A percentile compares a stretch with the other conserved stretches of the same genome.
These are phyloP conservation scores for Cytospora piceae DNA, from an alignment of 2,329 filamentous ascomycete species.

Conservation along the genomic window DNA sequence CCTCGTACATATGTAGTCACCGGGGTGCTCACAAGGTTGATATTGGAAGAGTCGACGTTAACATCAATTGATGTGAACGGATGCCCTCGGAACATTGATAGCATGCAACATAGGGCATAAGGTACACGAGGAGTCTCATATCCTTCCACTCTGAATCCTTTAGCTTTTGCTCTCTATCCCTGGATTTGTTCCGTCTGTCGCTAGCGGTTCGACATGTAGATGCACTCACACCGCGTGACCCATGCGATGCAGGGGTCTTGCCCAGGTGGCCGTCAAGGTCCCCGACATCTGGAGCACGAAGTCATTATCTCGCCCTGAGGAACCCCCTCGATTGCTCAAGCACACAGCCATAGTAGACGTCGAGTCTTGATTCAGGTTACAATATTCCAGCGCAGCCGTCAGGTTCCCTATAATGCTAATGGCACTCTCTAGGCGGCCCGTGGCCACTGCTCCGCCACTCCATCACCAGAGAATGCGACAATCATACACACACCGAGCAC, in stretches of 20 bases:
- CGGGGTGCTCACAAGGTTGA: no score
- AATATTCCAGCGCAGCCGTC: neutral
- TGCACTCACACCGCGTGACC: neutral
- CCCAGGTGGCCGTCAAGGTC: neutral
- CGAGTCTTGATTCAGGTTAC: neutral
- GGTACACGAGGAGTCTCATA: no score
- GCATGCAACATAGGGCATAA: no score
- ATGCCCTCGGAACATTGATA: no score
- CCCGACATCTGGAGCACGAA: neutral
- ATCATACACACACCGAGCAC: neutral
- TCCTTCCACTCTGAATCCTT: no score
- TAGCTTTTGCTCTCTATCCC: no score
- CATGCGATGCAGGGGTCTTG: neutral
- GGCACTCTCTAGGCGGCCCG: neutral
- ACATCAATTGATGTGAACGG: no score
- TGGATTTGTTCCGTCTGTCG: no score
- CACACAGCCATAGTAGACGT: neutral
- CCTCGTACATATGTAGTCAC: no score
- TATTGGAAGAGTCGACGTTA: no score
- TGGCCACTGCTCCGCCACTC: neutral
- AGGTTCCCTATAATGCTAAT: neutral
- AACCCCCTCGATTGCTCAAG: neutral
- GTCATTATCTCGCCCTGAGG: neutral
- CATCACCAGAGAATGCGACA: neutral
- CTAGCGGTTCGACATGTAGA: neutral